phyloP scores from a whole-genome alignment of 441 rosid genomes.

The Jatropha multifida region DNA sequence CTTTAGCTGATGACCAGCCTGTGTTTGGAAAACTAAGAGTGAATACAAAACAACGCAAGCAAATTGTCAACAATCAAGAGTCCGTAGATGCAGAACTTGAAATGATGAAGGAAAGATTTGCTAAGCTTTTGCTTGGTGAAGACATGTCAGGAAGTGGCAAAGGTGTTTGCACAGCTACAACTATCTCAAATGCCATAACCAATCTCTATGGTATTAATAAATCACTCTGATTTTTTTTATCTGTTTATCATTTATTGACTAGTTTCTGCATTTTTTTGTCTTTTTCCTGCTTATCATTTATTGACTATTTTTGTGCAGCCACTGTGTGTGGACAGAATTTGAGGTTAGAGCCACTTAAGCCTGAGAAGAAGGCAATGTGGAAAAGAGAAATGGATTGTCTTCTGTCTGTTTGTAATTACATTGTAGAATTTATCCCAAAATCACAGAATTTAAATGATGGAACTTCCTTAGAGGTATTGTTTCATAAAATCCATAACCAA shows the following conservation, averaged over 20 bases:
- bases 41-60: constrained; percentile 33
- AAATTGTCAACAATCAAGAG: constrained; percentile 35
- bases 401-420: constrained; percentile 85
- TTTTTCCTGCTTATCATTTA: background rate
- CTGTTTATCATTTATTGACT: background rate
- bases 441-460: constrained; percentile 87
- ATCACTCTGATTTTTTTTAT: background rate
- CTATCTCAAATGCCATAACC: constrained; percentile 90
- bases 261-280: background rate
- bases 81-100: constrained; percentile 64
- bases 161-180: constrained; percentile 88
- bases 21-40: constrained; percentile 28
- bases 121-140: constrained; percentile 92
- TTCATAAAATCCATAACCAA: background rate
- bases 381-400: constrained; percentile 95
- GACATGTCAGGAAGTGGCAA: constrained; percentile 99
- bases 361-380: constrained; percentile 89
- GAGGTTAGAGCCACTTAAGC: constrained; percentile 78
- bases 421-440: constrained; percentile 80
- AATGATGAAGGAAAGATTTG: constrained; percentile 92
- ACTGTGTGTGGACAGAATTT: constrained; percentile 88
- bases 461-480: constrained; percentile 70
- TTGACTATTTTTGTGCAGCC: constrained; percentile 40
- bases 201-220: constrained; percentile 81
- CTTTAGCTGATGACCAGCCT: constrained; percentile 29